Percentiles rank a stretch among this genome's conserved stretches.
Conservation (phyloP, 768 basidiomycete species). For the Neoboletus subvelutipes region DNA sequence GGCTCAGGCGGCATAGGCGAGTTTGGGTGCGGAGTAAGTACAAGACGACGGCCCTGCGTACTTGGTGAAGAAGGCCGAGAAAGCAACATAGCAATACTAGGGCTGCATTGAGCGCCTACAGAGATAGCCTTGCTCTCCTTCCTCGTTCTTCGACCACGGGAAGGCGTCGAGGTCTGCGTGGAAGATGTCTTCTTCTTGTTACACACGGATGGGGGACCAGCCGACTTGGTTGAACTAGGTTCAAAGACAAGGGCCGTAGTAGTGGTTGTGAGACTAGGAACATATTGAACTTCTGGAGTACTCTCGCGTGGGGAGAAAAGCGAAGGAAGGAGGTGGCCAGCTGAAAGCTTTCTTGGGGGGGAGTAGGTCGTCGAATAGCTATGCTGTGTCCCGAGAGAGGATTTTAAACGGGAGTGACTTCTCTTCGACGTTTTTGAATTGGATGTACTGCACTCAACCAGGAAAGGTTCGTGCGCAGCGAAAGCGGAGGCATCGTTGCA, state of each 20-base stretch:
- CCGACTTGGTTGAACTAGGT: not conserved
- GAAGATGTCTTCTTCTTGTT: not conserved
- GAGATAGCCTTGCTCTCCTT: slow-evolving; percentile 11
- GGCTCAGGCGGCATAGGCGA: not conserved
- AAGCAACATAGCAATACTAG: slow-evolving; percentile 24
- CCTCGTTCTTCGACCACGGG: slow-evolving; percentile 19
- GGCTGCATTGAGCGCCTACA: slow-evolving; percentile 1
- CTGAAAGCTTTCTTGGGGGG: slow-evolving; percentile 18
- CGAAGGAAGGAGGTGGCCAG: slow-evolving; percentile 12
- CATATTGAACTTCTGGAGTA: not conserved
- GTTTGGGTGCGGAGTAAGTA: slow-evolving; percentile 8
- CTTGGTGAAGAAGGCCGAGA: slow-evolving; percentile 26
- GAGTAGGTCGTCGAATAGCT: not conserved
- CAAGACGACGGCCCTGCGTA: not conserved
- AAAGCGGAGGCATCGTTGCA: not conserved
- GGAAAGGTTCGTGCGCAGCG: not conserved
- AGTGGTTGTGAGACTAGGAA: slow-evolving; percentile 13
- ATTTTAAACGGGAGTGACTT: slow-evolving; percentile 21
- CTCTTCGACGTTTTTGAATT: slow-evolving; percentile 3
- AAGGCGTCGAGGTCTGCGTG: not conserved
- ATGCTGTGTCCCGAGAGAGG: slow-evolving; percentile 1
- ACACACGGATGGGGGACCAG: not conserved
- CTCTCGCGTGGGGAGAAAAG: slow-evolving; percentile 14
- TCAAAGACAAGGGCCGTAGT: slow-evolving; percentile 10
- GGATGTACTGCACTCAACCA: not conserved